Evolutionary conservation across 108 stramenopile genomes (phyloP).

Genomic region (Aureococcus anophagefferens): DNA sequence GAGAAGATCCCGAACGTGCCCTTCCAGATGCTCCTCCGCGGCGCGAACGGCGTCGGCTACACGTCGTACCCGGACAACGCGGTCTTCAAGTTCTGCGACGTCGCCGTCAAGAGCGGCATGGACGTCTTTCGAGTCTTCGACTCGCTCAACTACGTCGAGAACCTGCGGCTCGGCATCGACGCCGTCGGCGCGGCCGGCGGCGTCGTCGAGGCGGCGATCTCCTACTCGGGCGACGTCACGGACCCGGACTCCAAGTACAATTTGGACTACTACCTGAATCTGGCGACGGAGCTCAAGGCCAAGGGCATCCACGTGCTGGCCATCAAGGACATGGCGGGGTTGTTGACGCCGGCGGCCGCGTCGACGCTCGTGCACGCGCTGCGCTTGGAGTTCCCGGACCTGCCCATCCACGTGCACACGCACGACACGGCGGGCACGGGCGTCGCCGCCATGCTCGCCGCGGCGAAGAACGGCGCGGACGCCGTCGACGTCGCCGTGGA

Average conservation of each 20-base stretch:
- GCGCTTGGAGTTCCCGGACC: conserved; percentile 71
- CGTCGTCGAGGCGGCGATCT: conserved; percentile 67
- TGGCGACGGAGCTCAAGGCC: conserved; percentile 34
- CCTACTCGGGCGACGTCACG: conserved; percentile 58
- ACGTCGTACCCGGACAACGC: conserved; percentile 75
- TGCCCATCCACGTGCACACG: conserved; percentile 89
- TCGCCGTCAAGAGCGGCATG: conserved; percentile 58
- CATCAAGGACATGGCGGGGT: conserved; percentile 95
- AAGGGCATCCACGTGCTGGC: conserved; percentile 82
- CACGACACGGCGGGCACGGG: conserved; percentile 92
- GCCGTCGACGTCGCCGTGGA: conserved; percentile 85
- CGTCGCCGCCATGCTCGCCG: conserved; percentile 86
- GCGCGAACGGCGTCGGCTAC: conserved; percentile 76
- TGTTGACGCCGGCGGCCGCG: conserved; percentile 82
- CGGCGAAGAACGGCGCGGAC: conserved; percentile 84
- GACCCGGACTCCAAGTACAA: conserved; percentile 39
- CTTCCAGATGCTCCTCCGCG: conserved; percentile 74
- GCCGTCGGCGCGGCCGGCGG: conserved; percentile 67
- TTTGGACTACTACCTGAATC: conserved; percentile 48
- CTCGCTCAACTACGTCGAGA: conserved; percentile 69
- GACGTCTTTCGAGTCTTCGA: conserved; percentile 84
- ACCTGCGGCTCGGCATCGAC: conserved; percentile 70
- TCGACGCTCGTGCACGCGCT: conserved; percentile 63
- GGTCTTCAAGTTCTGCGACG: conserved; percentile 62
- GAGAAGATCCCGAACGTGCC: conserved; percentile 63